Evolutionary conservation across 768 basidiomycete genomes (phyloP), one percentile per base, ranked within the genome.

Genomic region (Xerocomellus dryophilus): DNA sequence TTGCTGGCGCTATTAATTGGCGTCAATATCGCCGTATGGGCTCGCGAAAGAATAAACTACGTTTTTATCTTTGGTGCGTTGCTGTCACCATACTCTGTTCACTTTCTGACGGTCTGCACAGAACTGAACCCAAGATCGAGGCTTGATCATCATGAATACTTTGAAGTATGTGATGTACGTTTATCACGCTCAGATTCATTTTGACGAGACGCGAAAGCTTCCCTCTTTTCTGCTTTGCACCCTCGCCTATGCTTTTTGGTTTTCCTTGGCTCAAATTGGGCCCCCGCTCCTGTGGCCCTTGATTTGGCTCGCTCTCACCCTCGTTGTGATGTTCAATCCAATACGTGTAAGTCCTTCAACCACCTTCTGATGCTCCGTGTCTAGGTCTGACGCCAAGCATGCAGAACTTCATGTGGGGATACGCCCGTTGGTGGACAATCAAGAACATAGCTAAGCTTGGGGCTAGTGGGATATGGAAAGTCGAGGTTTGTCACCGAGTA

Each of bases 1-100:
- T 58, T 96, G 2, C 90, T 96, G 61, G 74, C 84, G 1, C 57
- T 92, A 29, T 73, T 96, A 1, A 82, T 99, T 50, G 90, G 90
- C 23, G 52, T 90, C 21, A 96, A 99, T 66, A 59, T 97, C 6
- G 62, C 85, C 27, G 88, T 87, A 0, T 99, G 90, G 86, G 77
- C 83, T 0, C 70, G 72, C 7, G 76, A 86, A 5, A 78, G 91
- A 38, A 93, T 99, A 57, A 98, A 98, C 65, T 96, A 94, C 62
- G 81, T 85, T 5, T 93, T 96, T 65, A 90, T 95, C 32, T 91
- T 94, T 62, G 89, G 88, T 88, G 57, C 29, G 78, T 64, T n/a
- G 7, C 27, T n/a, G 10, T 21, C 9, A 5, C 3, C n/a, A 27
- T 21, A 0, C 6, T n/a, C 11, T n/a, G 12, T 31, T 43, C n/a